These are phyloP conservation scores for Penicillium pancosmium DNA, from an alignment of 495 filamentous ascomycete genomes.

Conservation along the genomic window DNA sequence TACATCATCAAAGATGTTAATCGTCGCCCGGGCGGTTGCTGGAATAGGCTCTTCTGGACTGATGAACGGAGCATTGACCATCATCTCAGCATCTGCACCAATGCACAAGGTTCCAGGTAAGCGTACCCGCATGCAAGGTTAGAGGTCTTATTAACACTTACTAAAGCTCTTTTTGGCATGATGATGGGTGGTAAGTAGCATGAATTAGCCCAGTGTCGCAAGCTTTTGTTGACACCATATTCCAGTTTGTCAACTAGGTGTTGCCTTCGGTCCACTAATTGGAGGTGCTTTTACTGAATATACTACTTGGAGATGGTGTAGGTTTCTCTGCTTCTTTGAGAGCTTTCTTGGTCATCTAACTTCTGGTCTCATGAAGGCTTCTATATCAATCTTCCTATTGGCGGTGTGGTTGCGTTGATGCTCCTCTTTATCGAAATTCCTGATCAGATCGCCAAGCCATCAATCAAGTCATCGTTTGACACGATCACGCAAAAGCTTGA, in stretches of 20 bases:
- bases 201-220: constrained; percentile 9
- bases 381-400: constrained; percentile 67
- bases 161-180: constrained; percentile 33
- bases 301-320: constrained; percentile 58
- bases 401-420: constrained; percentile 49
- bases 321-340: constrained; percentile 21
- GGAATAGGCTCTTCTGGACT: constrained; percentile 49
- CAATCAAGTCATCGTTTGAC: constrained; percentile 32
- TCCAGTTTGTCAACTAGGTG: constrained; percentile 36
- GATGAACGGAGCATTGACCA: constrained; percentile 54
- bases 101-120: constrained; percentile 45
- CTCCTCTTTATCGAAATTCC: constrained; percentile 54
- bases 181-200: constrained; percentile 38
- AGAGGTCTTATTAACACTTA: constrained; percentile 15
- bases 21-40: constrained; percentile 48
- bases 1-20: constrained; percentile 45
- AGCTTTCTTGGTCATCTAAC: neutral
- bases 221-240: constrained; percentile 8
- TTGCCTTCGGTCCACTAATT: constrained; percentile 55
- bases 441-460: constrained; percentile 42
- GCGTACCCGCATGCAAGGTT: constrained; percentile 5
- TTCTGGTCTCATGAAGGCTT: constrained; percentile 49
- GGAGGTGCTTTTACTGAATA: constrained; percentile 62
- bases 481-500: constrained; percentile 41
- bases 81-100: constrained; percentile 50